Base-by-base conservation (phyloP, 768 basidiomycete species). In the Pleurotus cornucopiae region DNA sequence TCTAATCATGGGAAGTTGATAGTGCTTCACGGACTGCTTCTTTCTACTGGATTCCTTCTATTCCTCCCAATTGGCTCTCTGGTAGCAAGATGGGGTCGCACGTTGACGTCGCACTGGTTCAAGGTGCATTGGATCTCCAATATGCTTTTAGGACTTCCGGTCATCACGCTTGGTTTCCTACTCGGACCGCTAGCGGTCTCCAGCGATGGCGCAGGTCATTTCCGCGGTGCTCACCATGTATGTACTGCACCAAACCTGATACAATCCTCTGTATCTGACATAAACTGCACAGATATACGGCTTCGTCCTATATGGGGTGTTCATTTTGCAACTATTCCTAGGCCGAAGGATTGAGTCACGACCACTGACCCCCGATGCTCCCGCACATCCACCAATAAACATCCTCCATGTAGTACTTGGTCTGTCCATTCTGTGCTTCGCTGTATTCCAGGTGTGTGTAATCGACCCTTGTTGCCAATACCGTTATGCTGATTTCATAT, bases 371-470 rank as follows among this genome's bases (percentile, higher is more conserved):
- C 57, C 61, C 67, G 44, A 69, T 64, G 25, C 65, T 62, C 26
- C 57, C 61, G 54, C 67, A 14, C 83, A 81, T 51, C 84, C 81
- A 18, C 76, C 77, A 13, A 71, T 71, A 1, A 86, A 88, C 63
- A 73, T 84, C 58, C 45, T 80, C 6, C 87, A 89, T 60, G 78
- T 82, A 43, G 60, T 69, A 6, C 61, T 84, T 0, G 87, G 86
- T 0, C 58, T 86, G 25, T 61, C 66, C 1, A 71, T 80, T 53
- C 72, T 88, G 53, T 68, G 63, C 2, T 61, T 82, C 2, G 76
- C 84, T 9, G 80, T 82, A 64, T 74, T 73, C 61, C 79, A 83
- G 72, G 82, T 80, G 41, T 6, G 21, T 18, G 21, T 40, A 5
- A 20, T 47, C 6, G 13, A 2, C 2, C 14, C 43, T 16, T 47